Conservation (phyloP, 345 rosid genomes). For the Isatis tinctoria region DNA sequence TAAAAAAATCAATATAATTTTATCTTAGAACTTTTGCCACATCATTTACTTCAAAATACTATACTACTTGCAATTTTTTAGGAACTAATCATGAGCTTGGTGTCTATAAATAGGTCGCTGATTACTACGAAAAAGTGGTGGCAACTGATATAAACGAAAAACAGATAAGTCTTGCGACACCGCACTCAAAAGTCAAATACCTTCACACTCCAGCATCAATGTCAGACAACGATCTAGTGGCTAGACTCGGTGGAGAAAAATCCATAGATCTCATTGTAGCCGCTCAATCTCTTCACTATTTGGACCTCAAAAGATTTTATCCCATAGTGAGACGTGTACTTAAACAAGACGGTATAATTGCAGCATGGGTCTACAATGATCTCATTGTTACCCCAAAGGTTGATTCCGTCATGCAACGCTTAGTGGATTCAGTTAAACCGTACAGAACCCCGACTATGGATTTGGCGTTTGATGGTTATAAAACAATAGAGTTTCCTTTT, state of each 20-base stretch:
- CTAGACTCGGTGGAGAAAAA: slow-evolving; percentile 29
- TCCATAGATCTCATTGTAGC: slow-evolving; percentile 40
- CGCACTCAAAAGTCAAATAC: slow-evolving; percentile 27
- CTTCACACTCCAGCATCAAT: slow-evolving; percentile 27
- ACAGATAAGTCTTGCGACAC: slow-evolving; percentile 17
- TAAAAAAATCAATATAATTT: not conserved
- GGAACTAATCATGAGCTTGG: not conserved
- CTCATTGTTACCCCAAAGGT: slow-evolving; percentile 39
- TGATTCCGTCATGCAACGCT: slow-evolving; percentile 20
- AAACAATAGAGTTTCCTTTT: slow-evolving; percentile 55
- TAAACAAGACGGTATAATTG: slow-evolving; percentile 52
- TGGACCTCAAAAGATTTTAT: slow-evolving; percentile 54
- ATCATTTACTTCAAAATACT: not conserved
- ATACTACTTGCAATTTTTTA: not conserved
- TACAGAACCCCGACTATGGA: slow-evolving; percentile 33
- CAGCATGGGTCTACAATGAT: slow-evolving; percentile 47
- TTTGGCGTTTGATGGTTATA: slow-evolving; percentile 38
- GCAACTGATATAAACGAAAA: slow-evolving; percentile 28
- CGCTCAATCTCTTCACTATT: slow-evolving; percentile 55
- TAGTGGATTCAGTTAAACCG: slow-evolving; percentile 43
- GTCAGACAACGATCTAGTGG: slow-evolving; percentile 24
- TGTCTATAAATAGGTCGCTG: slow-evolving; percentile 14
- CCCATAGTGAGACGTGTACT: slow-evolving; percentile 40
- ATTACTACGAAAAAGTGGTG: slow-evolving; percentile 23
- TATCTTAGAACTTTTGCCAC: not conserved